Evolutionary conservation across 257 asterid genomes (phyloP).

Genomic region (Przewalskia tangutica): DNA sequence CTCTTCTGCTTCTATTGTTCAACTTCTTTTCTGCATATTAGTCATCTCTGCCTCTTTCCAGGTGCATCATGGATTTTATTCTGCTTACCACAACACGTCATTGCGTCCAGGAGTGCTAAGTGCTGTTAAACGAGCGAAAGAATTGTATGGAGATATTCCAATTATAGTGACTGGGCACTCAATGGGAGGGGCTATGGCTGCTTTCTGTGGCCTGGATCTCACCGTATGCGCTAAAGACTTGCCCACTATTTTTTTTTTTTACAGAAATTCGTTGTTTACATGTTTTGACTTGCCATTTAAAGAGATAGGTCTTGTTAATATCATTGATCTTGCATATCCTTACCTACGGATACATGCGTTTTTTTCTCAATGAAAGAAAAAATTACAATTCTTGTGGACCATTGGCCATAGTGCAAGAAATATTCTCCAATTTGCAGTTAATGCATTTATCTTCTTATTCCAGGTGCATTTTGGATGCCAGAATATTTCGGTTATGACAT

Average conservation of each 20-base stretch:
- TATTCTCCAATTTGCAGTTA: background rate
- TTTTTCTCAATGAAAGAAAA: background rate
- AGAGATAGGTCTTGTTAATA: background rate
- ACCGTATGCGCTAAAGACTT: constrained; percentile 28
- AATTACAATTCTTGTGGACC: background rate
- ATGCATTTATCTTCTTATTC: constrained; percentile 9
- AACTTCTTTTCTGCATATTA: constrained; percentile 1
- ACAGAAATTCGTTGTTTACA: constrained; percentile 7
- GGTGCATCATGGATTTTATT: constrained; percentile 97
- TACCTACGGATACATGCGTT: background rate
- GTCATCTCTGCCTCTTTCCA: constrained; percentile 19
- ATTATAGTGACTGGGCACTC: constrained; percentile 92
- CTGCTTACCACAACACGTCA: constrained; percentile 82
- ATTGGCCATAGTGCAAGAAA: background rate
- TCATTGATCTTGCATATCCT: background rate
- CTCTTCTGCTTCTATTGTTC: background rate
- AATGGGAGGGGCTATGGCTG: constrained; percentile 99
- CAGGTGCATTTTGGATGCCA: constrained; percentile 56
- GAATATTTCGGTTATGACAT: constrained; percentile 75
- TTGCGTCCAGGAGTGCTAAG: constrained; percentile 63
- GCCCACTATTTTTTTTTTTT: background rate
- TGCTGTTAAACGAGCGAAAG: constrained; percentile 49
- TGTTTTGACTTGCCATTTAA: background rate
- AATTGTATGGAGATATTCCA: constrained; percentile 48
- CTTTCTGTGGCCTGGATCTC: constrained; percentile 90